A percentile compares a stretch with the other conserved stretches of the same genome.
Evolutionary conservation across 202 grass and related monocot species (phyloP).

Genomic region (Tripidium arundinaceum): DNA sequence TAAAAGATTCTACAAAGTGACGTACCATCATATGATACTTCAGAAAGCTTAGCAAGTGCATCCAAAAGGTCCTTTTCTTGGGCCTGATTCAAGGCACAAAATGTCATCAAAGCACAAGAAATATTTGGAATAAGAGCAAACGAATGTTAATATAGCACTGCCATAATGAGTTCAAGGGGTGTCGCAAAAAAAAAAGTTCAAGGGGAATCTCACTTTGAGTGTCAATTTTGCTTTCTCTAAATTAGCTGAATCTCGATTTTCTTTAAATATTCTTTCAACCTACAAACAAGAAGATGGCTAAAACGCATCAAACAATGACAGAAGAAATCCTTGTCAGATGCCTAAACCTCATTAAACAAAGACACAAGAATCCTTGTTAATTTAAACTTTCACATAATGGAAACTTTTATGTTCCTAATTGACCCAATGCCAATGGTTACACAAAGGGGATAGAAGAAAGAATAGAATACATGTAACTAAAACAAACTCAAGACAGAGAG

Average conservation of each 20-base stretch:
- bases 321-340: not conserved
- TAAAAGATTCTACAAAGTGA: not conserved
- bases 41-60: slow-evolving; percentile 49
- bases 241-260: slow-evolving; percentile 47
- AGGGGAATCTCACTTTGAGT: slow-evolving; percentile 42
- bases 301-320: not conserved
- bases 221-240: slow-evolving; percentile 48
- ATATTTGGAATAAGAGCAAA: not conserved
- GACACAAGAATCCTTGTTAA: not conserved
- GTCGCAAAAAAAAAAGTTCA: too few species aligned
- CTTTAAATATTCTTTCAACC: slow-evolving; percentile 47
- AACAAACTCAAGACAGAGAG: not conserved
- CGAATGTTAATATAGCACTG: slow-evolving; percentile 2
- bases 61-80: slow-evolving; percentile 64
- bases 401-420: not conserved
- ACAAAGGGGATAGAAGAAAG: too few species aligned
- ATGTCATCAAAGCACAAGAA: slow-evolving; percentile 2
- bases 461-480: too few species aligned
- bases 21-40: slow-evolving; percentile 42
- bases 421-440: not conserved
- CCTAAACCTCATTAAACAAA: not conserved
- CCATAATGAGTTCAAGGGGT: not conserved
- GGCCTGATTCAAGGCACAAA: slow-evolving; percentile 35
- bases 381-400: not conserved
- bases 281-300: slow-evolving; percentile 29